Evolutionary conservation across 202 grass and related monocot genomes (phyloP).

Genomic region (Cymbopogon flexuosus): DNA sequence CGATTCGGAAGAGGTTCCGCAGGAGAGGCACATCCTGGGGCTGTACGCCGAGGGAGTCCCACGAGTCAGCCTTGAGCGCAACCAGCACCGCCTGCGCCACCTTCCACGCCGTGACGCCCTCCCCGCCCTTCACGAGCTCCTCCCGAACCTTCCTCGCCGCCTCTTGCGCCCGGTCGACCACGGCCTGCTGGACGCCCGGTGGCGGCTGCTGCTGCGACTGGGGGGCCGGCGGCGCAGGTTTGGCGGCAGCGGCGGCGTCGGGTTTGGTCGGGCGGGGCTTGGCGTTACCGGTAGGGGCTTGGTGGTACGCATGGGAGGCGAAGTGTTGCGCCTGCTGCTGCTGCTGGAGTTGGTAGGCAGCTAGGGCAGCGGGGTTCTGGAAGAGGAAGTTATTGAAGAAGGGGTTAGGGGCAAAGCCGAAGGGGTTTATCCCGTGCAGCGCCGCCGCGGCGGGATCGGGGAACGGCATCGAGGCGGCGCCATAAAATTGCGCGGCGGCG

Average conservation of each 20-base stretch:
- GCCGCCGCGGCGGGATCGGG: conserved; percentile 12
- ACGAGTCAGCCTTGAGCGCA: conserved; percentile 56
- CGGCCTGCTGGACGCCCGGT: conserved; percentile 11
- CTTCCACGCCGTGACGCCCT: conserved; percentile 74
- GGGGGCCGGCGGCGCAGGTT: not conserved
- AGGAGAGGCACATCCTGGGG: conserved; percentile 65
- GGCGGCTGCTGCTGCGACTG: not conserved
- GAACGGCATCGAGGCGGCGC: conserved; percentile 24
- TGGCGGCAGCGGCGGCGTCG: not conserved
- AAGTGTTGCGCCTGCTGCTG: not conserved
- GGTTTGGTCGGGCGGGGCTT: conserved; percentile 10
- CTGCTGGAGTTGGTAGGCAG: conserved; percentile 26
- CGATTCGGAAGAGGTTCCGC: conserved; percentile 53
- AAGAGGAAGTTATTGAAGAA: conserved; percentile 23
- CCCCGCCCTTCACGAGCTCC: conserved; percentile 50
- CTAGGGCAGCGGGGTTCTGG: conserved; percentile 43
- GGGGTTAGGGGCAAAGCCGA: conserved; percentile 19
- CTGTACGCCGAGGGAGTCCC: conserved; percentile 62
- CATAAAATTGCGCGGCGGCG: conserved; percentile 17
- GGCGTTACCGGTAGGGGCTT: conserved; percentile 19
- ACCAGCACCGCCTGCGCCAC: conserved; percentile 62
- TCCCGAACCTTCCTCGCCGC: conserved; percentile 44
- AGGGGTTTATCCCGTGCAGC: conserved; percentile 35
- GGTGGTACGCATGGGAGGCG: not conserved
- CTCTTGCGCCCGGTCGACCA: conserved; percentile 49